Conservation (phyloP, 345 rosid genomes). For the Eucalyptus dawsonii region DNA sequence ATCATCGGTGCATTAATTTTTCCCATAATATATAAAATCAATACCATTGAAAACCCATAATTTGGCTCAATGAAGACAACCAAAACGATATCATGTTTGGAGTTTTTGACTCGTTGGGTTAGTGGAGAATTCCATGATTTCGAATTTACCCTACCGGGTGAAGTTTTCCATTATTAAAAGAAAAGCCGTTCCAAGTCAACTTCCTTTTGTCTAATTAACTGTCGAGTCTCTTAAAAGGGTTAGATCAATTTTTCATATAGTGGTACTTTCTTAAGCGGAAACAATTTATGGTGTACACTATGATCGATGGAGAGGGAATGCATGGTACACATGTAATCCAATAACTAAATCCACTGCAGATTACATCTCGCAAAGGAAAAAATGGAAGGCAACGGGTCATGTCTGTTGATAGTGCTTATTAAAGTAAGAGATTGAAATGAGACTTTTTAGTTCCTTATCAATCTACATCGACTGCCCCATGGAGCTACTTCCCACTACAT, state of each 20-base stretch:
- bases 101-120: neutral
- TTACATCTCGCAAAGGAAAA: neutral
- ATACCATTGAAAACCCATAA: neutral
- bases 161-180: neutral
- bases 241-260: neutral
- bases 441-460: neutral
- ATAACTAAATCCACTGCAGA: neutral
- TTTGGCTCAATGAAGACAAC: neutral
- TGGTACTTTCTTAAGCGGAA: neutral
- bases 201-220: neutral
- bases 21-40: accelerated
- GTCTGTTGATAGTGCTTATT: neutral
- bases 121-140: neutral
- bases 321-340: neutral
- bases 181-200: neutral
- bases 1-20: neutral
- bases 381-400: neutral
- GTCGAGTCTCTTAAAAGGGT: neutral
- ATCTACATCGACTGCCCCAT: neutral
- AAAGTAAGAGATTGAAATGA: neutral
- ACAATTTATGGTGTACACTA: neutral
- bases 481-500: neutral
- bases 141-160: neutral
- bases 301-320: neutral
- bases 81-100: neutral